phyloP scores from a whole-genome alignment of 495 filamentous ascomycete genomes.

The Neurospora tetraspora region DNA sequence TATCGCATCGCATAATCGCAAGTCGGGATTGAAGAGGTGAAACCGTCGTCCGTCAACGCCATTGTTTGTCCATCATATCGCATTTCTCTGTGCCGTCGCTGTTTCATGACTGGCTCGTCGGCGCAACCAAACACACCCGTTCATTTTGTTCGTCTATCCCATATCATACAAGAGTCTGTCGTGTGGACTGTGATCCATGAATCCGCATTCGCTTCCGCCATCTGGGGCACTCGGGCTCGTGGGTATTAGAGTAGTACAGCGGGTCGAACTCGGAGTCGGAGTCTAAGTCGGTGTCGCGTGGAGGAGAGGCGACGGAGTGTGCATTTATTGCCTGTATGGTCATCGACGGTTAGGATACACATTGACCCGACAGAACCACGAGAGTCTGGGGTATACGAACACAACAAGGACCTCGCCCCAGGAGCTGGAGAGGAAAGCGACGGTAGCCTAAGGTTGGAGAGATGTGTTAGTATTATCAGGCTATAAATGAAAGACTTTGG shows the following conservation, averaged over 20 bases:
- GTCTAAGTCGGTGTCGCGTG: not conserved
- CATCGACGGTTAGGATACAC: not conserved
- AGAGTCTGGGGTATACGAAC: conserved; percentile 1
- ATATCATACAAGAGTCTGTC: not conserved
- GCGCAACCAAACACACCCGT: not conserved
- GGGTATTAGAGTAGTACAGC: not conserved
- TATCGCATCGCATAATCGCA: not conserved
- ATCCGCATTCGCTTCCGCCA: not conserved
- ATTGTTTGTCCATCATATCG: not conserved
- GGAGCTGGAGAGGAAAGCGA: conserved; percentile 64
- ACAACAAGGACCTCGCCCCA: conserved; percentile 46
- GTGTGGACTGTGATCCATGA: not conserved
- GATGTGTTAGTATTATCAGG: conserved; percentile 4
- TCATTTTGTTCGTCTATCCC: not conserved
- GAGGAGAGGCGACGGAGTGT: not conserved
- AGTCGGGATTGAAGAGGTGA: not conserved
- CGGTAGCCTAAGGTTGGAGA: conserved; percentile 45
- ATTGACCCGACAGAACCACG: not conserved
- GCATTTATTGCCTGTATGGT: not conserved
- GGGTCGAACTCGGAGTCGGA: not conserved
- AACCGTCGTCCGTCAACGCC: not conserved
- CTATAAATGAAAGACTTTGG: not conserved
- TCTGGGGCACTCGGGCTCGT: not conserved
- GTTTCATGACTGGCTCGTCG: not conserved
- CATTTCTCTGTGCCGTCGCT: not conserved